Conservation (phyloP, 2,329 filamentous ascomycete genomes). For the Fusarium sublunatum region DNA sequence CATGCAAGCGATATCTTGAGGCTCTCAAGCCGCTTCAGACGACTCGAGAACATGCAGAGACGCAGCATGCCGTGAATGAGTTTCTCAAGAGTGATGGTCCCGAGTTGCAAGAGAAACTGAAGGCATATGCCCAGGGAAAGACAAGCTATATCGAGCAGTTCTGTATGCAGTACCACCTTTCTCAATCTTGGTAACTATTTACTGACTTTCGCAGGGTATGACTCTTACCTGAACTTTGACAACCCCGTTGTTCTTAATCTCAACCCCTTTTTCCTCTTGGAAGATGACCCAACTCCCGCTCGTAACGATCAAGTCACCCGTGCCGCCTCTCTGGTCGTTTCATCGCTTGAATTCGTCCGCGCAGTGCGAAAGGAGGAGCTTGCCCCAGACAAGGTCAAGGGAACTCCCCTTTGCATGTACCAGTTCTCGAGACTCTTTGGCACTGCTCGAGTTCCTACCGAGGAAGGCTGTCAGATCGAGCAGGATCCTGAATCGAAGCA, state of each 20-base stretch:
- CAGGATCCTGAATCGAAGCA: slow-evolving; percentile 95
- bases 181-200: neutral
- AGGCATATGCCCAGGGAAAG: slow-evolving; percentile 88
- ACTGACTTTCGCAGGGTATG: slow-evolving; percentile 77
- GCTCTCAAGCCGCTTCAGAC: slow-evolving; percentile 85
- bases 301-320: slow-evolving; percentile 96
- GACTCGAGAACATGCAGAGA: slow-evolving; percentile 84
- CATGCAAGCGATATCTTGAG: slow-evolving; percentile 81
- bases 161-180: slow-evolving; percentile 65
- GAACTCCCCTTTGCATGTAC: slow-evolving; percentile 94
- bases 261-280: slow-evolving; percentile 96
- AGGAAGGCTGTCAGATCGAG: slow-evolving; percentile 94
- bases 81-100: slow-evolving; percentile 86
- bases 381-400: slow-evolving; percentile 85
- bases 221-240: slow-evolving; percentile 97
- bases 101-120: slow-evolving; percentile 86
- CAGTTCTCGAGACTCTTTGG: slow-evolving; percentile 96
- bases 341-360: slow-evolving; percentile 89
- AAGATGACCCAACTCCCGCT: slow-evolving; percentile 96
- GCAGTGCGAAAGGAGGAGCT: slow-evolving; percentile 94
- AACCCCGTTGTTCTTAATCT: slow-evolving; percentile 97
- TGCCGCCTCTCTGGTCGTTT: slow-evolving; percentile 90
- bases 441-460: slow-evolving; percentile 92
- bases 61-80: slow-evolving; percentile 80
- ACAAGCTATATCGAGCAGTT: slow-evolving; percentile 99